Percentiles rank a stretch among this genome's conserved stretches.
Conservation (phyloP, 2,329 filamentous ascomycete genomes). For the Aureobasidium sp. region DNA sequence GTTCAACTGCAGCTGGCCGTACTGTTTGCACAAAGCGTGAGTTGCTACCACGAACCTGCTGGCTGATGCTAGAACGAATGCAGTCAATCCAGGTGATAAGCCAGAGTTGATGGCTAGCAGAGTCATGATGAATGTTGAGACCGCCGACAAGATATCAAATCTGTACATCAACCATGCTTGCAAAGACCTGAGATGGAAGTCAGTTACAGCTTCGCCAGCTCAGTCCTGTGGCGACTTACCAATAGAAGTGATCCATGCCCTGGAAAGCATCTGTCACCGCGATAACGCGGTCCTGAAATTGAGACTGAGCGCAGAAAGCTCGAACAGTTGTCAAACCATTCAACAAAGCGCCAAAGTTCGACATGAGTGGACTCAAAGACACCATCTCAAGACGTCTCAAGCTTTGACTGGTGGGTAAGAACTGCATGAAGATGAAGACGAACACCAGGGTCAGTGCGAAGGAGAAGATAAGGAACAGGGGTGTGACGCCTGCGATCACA, state of each 20-base stretch:
- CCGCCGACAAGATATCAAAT: conserved; percentile 64
- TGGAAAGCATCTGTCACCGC: conserved; percentile 81
- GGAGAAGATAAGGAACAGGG: conserved; percentile 67
- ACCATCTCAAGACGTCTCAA: conserved; percentile 82
- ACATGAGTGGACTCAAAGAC: conserved; percentile 79
- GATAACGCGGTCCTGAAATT: conserved; percentile 76
- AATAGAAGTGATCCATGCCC: conserved; percentile 94
- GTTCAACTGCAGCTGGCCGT: conserved; percentile 82
- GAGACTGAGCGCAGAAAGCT: conserved; percentile 69
- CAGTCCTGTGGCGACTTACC: conserved; percentile 31
- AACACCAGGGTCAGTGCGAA: conserved; percentile 61
- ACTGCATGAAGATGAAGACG: conserved; percentile 65
- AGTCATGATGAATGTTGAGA: conserved; percentile 67
- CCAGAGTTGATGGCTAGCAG: conserved; percentile 66
- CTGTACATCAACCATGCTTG: conserved; percentile 80
- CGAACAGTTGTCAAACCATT: conserved; percentile 82
- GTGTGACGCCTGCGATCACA: conserved; percentile 74
- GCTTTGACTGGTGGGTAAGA: conserved; percentile 76
- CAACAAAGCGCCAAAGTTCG: conserved; percentile 82
- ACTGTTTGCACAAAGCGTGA: conserved; percentile 67
- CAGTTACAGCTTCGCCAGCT: background rate
- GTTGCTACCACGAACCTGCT: conserved; percentile 63
- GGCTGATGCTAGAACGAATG: conserved; percentile 73
- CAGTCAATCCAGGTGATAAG: conserved; percentile 71
- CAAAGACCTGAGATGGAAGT: conserved; percentile 42